Evolutionary conservation across 192 early-diverging fungal species (phyloP).

Genomic region (Coemansia sp.): DNA sequence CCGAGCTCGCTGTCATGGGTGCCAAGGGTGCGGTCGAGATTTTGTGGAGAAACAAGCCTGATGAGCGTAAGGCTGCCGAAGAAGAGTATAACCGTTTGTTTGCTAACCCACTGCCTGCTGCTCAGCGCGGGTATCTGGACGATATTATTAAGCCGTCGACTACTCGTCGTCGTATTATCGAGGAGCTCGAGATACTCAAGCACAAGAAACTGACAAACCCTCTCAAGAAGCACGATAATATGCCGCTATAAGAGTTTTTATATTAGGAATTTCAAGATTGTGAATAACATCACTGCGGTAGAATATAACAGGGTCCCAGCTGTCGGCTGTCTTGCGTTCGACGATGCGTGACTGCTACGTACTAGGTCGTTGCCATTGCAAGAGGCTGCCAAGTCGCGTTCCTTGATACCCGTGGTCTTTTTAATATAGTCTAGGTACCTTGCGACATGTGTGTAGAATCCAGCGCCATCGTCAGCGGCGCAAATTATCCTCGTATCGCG

Average conservation of each 20-base stretch:
- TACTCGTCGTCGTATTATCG: constrained; percentile 83
- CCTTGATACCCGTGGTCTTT: constrained; percentile 38
- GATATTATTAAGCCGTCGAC: constrained; percentile 73
- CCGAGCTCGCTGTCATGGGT: constrained; percentile 99
- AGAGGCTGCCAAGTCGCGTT: constrained; percentile 17
- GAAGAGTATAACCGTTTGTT: constrained; percentile 89
- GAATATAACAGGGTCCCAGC: not conserved
- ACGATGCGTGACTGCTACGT: not conserved
- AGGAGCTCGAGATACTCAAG: constrained; percentile 82
- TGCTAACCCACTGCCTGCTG: constrained; percentile 93
- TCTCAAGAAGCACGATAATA: constrained; percentile 94
- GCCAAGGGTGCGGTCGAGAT: constrained; percentile 97
- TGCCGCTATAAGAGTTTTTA: constrained; percentile 58
- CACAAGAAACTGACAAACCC: constrained; percentile 77
- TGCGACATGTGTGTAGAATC: constrained; percentile 55
- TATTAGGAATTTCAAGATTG: not conserved
- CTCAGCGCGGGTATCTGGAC: constrained; percentile 83
- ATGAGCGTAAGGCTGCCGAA: constrained; percentile 68
- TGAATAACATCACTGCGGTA: not conserved
- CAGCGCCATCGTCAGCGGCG: constrained; percentile 45
- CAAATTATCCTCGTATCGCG: constrained; percentile 23
- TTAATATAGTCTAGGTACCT: constrained; percentile 48
- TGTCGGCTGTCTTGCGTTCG: not conserved
- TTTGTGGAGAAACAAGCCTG: constrained; percentile 73
- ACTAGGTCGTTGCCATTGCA: constrained; percentile 36